Conservation (phyloP, 805 yeast genomes). For the Phaffomyces antillensis region DNA sequence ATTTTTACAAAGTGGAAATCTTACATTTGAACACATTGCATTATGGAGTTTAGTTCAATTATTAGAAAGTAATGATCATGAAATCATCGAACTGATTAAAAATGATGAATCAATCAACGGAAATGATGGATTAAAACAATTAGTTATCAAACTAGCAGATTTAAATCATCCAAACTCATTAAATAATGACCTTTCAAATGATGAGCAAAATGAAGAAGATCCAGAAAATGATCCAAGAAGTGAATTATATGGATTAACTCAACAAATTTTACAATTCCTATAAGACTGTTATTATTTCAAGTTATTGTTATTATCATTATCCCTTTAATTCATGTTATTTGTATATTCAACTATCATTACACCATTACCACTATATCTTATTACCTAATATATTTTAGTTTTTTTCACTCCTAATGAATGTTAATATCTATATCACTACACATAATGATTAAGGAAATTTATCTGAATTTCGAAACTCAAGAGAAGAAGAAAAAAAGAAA, state of each 20-base stretch:
- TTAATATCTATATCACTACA: too few species aligned
- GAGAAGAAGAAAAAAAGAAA: too few species aligned
- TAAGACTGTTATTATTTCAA: not conserved
- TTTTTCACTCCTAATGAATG: not conserved
- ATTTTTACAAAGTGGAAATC: constrained; percentile 75
- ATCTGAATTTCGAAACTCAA: too few species aligned
- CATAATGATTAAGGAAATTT: too few species aligned
- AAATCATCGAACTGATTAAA: constrained; percentile 48
- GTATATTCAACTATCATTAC: too few species aligned
- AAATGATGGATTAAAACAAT: constrained; percentile 41
- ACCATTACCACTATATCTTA: too few species aligned
- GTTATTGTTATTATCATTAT: not conserved
- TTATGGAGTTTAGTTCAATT: constrained; percentile 94
- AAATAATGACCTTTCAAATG: constrained; percentile 13
- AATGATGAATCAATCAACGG: constrained; percentile 28
- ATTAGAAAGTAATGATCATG: constrained; percentile 74
- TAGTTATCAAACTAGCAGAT: constrained; percentile 39
- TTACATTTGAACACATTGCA: constrained; percentile 96
- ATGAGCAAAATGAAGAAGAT: constrained; percentile 32
- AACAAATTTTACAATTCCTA: constrained; percentile 50
- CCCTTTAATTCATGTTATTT: not conserved
- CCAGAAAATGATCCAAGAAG: constrained; percentile 50
- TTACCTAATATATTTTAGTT: too few species aligned
- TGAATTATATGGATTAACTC: constrained; percentile 59
- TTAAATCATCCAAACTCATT: constrained; percentile 23